phyloP scores from a whole-genome alignment of 2,329 filamentous ascomycete species.

The Sphaerulina musiva region DNA sequence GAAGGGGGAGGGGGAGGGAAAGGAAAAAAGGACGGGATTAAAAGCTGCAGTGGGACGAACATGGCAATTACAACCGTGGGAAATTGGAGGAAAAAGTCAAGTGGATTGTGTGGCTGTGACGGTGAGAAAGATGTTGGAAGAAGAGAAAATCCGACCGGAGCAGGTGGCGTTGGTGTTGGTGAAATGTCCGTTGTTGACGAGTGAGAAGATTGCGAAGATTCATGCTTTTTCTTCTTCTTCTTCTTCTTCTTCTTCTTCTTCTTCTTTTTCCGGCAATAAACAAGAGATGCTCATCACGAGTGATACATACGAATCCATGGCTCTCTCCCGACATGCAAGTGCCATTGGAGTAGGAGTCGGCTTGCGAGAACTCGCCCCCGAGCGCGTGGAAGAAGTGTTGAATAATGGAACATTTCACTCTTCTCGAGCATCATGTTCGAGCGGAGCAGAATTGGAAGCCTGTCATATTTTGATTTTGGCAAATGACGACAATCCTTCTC shows the following conservation, averaged over 20 bases:
- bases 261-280: too few species aligned
- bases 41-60: constrained; percentile 2
- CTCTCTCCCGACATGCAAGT: constrained; percentile 7
- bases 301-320: constrained; percentile 13
- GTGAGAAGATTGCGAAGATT: constrained; percentile 4
- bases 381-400: background rate
- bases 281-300: constrained; percentile 2
- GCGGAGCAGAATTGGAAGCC: constrained; percentile 10
- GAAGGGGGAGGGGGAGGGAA: too few species aligned
- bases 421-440: constrained; percentile 7
- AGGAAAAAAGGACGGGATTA: constrained; percentile 8
- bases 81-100: constrained; percentile 7
- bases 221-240: too few species aligned
- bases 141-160: constrained; percentile 1
- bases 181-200: constrained; percentile 10
- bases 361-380: background rate
- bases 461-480: constrained; percentile 11
- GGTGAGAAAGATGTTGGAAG: constrained; percentile 1
- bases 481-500: too few species aligned
- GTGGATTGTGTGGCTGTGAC: background rate
- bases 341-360: constrained; percentile 6
- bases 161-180: constrained; percentile 8
- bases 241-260: too few species aligned
- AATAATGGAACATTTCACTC: constrained; percentile 1
- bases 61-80: constrained; percentile 7